Conservation (phyloP, 495 filamentous ascomycete species). For the Penicillium paxilli region DNA sequence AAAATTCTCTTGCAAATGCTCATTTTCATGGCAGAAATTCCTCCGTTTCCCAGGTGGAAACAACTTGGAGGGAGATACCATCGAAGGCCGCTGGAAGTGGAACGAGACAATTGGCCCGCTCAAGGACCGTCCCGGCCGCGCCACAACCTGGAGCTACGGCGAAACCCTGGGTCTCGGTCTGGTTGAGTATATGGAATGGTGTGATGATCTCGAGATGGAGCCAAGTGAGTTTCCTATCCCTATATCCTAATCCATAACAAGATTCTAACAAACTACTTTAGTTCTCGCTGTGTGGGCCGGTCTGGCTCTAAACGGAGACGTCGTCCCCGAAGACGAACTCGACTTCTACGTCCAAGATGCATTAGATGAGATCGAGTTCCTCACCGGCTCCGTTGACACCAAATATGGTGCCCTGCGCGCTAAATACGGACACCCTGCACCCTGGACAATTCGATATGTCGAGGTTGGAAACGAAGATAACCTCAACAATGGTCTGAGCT, state of each 20-base stretch:
- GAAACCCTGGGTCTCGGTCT: slow-evolving; percentile 59
- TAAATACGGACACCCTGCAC: slow-evolving; percentile 44
- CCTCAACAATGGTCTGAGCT: slow-evolving; percentile 33
- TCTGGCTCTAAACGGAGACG: slow-evolving; percentile 56
- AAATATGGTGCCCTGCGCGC: slow-evolving; percentile 46
- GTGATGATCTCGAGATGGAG: slow-evolving; percentile 61
- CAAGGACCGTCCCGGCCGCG: slow-evolving; percentile 60
- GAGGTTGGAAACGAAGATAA: slow-evolving; percentile 61
- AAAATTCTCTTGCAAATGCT: background rate
- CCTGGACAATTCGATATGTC: slow-evolving; percentile 49
- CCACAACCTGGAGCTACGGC: slow-evolving; percentile 60
- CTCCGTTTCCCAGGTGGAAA: slow-evolving; percentile 68
- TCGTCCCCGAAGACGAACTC: slow-evolving; percentile 30
- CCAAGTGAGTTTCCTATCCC: slow-evolving; percentile 29
- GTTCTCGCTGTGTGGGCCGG: slow-evolving; percentile 61
- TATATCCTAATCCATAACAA: background rate
- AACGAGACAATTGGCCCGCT: slow-evolving; percentile 66
- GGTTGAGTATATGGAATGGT: slow-evolving; percentile 65
- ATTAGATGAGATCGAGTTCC: slow-evolving; percentile 62
- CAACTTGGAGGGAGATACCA: slow-evolving; percentile 59
- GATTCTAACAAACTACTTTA: slow-evolving; percentile 1
- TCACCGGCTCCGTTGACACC: slow-evolving; percentile 36
- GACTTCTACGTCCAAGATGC: slow-evolving; percentile 53
- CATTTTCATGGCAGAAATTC: slow-evolving; percentile 43
- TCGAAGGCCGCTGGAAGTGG: slow-evolving; percentile 63